Percentiles rank a stretch among this genome's conserved stretches.
Conservation (phyloP, 2,329 filamentous ascomycete species). For the Hypocrella siamensis region DNA sequence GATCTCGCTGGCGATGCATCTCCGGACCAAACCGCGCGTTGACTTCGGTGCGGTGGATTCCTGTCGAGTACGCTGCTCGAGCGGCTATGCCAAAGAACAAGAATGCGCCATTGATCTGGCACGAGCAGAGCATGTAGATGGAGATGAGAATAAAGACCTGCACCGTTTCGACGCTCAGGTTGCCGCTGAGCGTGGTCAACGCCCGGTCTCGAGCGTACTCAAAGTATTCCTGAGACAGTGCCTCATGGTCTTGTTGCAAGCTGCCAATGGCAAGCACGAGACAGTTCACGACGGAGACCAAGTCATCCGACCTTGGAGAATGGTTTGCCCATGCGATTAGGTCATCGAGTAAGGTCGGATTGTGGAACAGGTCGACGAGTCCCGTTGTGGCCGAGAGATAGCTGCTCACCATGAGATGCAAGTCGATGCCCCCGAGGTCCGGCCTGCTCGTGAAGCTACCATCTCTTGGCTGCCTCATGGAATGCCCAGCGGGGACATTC, state of each 20-base stretch:
- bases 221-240: conserved; percentile 27
- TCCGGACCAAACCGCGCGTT: conserved; percentile 33
- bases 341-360: conserved; percentile 20
- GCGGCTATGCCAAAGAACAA: conserved; percentile 38
- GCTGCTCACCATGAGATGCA: conserved; percentile 15
- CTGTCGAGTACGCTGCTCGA: conserved; percentile 35
- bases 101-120: conserved; percentile 39
- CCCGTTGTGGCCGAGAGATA: conserved; percentile 27
- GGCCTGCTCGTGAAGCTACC: conserved; percentile 9
- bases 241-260: conserved; percentile 22
- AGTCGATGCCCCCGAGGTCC: conserved; percentile 10
- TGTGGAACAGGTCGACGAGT: conserved; percentile 32
- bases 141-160: conserved; percentile 35
- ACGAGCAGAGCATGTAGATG: conserved; percentile 37
- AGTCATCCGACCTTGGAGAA: conserved; percentile 17
- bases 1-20: conserved; percentile 26
- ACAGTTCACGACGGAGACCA: conserved; percentile 27
- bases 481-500: conserved; percentile 17
- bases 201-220: conserved; percentile 31
- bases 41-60: conserved; percentile 36
- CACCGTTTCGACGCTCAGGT: conserved; percentile 31
- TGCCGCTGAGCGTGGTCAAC: conserved; percentile 26
- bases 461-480: conserved; percentile 2
- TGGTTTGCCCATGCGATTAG: conserved; percentile 25
- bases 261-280: conserved; percentile 34